Evolutionary conservation across 352 stramenopile genomes (phyloP), one percentile per base, ranked within the genome.

Genomic region (Pythium apleroticum): DNA sequence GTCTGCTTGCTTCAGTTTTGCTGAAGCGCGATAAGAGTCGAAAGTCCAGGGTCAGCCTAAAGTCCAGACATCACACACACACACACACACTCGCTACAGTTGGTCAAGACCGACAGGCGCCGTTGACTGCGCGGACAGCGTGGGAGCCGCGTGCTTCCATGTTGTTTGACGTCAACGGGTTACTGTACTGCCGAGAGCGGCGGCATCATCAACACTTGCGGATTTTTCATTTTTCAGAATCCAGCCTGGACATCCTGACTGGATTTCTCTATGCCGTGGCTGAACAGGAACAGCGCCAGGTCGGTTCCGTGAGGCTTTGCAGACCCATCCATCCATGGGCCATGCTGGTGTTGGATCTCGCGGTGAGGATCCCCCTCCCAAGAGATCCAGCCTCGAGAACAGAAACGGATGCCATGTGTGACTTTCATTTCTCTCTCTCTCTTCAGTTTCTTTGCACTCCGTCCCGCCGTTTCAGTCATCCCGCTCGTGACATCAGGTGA

Each of bases 1-100:
- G 43, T 50, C 43, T 50, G 39, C 43, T 11, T 28, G 43, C 43
- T 50, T 50, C 43, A 50, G 43, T 50, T 50, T 50, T 41, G 31
- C 43, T 50, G 43, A 46, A 46, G 39, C 39, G 39, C 39, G 19
- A 41, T 12, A 9, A 15, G 35, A 41, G 35, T 41, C 35, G 35
- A 41, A 41, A 41, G 35, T 41, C 35, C 35, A 14, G 35, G 19
- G 35, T 41, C 35, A 41, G 35, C 35, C 35, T 19, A 41, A 9
- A 41, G 35, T 41, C 14, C 35, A 41, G 35, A 41, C 35, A 41
- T 19, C 35, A 41, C 1, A 41, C 14, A 14, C n/a, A 19, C 35
- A 41, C 35, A 15, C 7, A 14, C 4, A 12, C 30, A 9, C 30
- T 4, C 9, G 30, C 30, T 9, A 33, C 30, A n/a, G n/a, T n/a